A percentile compares a stretch with the other conserved stretches of the same genome.
phyloP scores from a whole-genome alignment of 139 green algal genomes.

The Chlorella sp. region DNA sequence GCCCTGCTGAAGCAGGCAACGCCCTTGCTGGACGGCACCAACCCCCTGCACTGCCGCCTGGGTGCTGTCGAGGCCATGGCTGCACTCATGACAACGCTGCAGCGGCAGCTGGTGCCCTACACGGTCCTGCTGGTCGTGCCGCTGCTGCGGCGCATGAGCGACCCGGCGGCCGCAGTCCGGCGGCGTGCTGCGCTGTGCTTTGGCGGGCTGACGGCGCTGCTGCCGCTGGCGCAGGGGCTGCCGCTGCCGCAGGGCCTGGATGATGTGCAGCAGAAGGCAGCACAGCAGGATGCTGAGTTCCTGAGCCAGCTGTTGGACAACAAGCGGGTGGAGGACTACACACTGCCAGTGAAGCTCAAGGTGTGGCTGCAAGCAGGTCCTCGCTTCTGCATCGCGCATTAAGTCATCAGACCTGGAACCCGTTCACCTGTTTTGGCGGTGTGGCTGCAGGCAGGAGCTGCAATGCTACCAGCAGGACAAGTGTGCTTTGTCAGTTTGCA shows the following conservation, averaged over 20 bases:
- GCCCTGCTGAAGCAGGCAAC: slow-evolving; percentile 40
- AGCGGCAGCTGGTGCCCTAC: slow-evolving; percentile 55
- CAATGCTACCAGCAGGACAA: no score
- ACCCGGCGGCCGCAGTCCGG: slow-evolving; percentile 42
- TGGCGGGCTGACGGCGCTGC: slow-evolving; percentile 72
- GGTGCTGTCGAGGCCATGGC: slow-evolving; percentile 28
- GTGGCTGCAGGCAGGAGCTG: no score
- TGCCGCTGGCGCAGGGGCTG: slow-evolving; percentile 76
- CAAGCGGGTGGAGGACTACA: slow-evolving; percentile 58
- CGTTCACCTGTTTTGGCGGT: no score
- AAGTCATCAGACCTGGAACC: no score
- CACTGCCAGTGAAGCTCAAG: slow-evolving; percentile 46
- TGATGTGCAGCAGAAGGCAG: slow-evolving; percentile 29
- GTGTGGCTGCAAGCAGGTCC: slow-evolving; percentile 68
- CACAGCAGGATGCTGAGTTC: slow-evolving; percentile 62
- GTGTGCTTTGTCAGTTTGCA: no score
- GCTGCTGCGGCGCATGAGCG: slow-evolving; percentile 82
- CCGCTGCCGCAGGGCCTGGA: slow-evolving; percentile 59
- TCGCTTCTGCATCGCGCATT: no score
- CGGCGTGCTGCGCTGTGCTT: slow-evolving; percentile 63
- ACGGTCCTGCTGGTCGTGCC: slow-evolving; percentile 80
- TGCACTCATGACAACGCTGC: slow-evolving; percentile 17
- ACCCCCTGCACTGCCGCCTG: no score
- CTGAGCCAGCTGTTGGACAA: slow-evolving; percentile 88
- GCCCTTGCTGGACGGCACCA: neutral